These are phyloP conservation scores for Holtermannia corniformis DNA, from an alignment of 768 basidiomycete species.

Conservation along the genomic window DNA sequence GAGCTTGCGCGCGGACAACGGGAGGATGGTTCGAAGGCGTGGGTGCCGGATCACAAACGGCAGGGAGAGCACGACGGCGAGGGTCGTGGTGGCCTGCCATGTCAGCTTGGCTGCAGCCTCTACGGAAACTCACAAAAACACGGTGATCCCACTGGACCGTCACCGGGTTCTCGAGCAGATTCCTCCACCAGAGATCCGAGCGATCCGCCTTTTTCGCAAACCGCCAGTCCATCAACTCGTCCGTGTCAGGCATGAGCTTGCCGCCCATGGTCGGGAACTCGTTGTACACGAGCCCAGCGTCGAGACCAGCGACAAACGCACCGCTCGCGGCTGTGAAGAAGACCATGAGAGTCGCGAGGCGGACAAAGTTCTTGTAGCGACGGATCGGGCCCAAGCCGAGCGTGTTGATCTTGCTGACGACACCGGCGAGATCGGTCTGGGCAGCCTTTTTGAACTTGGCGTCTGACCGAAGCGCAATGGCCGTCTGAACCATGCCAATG, in stretches of 20 bases:
- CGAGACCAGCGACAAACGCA: constrained; percentile 94
- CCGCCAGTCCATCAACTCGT: constrained; percentile 66
- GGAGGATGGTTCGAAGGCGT: constrained; percentile 48
- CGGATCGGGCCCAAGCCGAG: constrained; percentile 45
- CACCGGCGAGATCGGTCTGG: background rate
- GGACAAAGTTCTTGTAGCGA: constrained; percentile 54
- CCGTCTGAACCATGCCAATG: constrained; percentile 78
- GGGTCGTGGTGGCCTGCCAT: constrained; percentile 72
- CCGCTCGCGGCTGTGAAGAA: constrained; percentile 89
- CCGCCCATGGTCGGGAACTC: constrained; percentile 97
- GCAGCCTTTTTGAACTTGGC: constrained; percentile 49
- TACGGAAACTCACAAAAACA: constrained; percentile 57
- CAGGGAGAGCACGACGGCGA: constrained; percentile 56
- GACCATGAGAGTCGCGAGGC: constrained; percentile 63
- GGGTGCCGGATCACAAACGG: constrained; percentile 45
- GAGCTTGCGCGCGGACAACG: constrained; percentile 59
- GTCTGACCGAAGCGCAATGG: constrained; percentile 65
- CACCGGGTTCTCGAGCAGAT: constrained; percentile 92
- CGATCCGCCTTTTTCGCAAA: constrained; percentile 64
- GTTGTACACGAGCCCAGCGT: constrained; percentile 94
- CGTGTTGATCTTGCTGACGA: constrained; percentile 4
- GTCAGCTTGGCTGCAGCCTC: background rate
- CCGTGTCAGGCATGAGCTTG: constrained; percentile 63
- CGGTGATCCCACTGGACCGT: constrained; percentile 97
- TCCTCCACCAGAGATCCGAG: constrained; percentile 86